Percentiles rank a stretch among this genome's conserved stretches.
These are phyloP conservation scores for Luffa aegyptiaca DNA, from an alignment of 306 rosid species.

Conservation along the genomic window DNA sequence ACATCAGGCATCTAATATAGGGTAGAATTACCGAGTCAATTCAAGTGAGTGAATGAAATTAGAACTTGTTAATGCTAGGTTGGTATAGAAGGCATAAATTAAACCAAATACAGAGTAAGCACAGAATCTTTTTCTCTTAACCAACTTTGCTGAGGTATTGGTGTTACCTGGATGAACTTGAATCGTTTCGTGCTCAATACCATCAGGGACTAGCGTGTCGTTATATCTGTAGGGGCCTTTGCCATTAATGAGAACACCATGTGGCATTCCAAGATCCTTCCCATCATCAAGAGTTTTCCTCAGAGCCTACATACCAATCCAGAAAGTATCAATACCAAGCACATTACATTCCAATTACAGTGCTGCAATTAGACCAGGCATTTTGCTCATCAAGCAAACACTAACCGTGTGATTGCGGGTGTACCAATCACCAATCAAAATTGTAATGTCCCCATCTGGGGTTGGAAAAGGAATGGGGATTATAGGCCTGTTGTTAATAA, in stretches of 20 bases:
- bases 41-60: not conserved
- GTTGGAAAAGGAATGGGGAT: constrained; percentile 77
- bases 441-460: constrained; percentile 62
- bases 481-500: constrained; percentile 46
- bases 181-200: constrained; percentile 60
- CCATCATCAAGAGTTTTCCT: constrained; percentile 75
- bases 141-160: not conserved
- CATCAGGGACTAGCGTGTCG: constrained; percentile 72
- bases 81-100: not conserved
- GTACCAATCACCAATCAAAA: constrained; percentile 91
- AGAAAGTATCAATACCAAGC: constrained; percentile 11
- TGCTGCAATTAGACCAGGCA: not conserved
- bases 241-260: constrained; percentile 97
- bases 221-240: constrained; percentile 89
- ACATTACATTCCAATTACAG: not conserved
- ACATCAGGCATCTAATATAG: not conserved
- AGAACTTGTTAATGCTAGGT: not conserved
- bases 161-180: constrained; percentile 71
- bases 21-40: not conserved
- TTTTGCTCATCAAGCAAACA: constrained; percentile 12
- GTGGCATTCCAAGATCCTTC: constrained; percentile 86
- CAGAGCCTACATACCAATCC: constrained; percentile 52
- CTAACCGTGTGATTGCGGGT: constrained; percentile 80
- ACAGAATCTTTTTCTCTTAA: not conserved
- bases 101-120: not conserved